Evolutionary conservation across 805 yeast genomes (phyloP).

Genomic region (Wickerhamomyces bovis): DNA sequence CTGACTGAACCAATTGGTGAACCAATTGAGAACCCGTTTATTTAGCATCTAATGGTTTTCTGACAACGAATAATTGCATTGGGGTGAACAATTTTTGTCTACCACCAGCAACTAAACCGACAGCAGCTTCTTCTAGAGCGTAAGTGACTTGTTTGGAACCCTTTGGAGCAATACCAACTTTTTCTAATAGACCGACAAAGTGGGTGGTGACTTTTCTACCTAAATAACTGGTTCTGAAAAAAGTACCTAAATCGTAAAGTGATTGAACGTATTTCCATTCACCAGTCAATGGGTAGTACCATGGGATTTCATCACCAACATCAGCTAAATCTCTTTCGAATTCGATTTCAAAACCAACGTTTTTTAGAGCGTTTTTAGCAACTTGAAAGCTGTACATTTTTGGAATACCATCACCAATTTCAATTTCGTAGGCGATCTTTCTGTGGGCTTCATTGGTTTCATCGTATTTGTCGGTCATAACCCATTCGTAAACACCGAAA

Average conservation of each 20-base stretch:
- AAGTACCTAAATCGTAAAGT: slow-evolving; percentile 70
- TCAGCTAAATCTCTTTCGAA: slow-evolving; percentile 80
- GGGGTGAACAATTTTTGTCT: slow-evolving; percentile 87
- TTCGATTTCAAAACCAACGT: slow-evolving; percentile 81
- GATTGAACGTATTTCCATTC: slow-evolving; percentile 85
- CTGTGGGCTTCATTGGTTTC: slow-evolving; percentile 84
- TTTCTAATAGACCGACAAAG: slow-evolving; percentile 77
- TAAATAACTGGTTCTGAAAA: slow-evolving; percentile 77
- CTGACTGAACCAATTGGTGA: too few relatives aligned
- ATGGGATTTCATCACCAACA: slow-evolving; percentile 76
- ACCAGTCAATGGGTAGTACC: slow-evolving; percentile 97
- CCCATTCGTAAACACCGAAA: slow-evolving; percentile 99
- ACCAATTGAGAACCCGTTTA: too few relatives aligned
- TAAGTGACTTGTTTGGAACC: slow-evolving; percentile 86
- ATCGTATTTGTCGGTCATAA: slow-evolving; percentile 92
- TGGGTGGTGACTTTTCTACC: slow-evolving; percentile 86
- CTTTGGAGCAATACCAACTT: slow-evolving; percentile 82
- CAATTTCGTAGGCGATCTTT: slow-evolving; percentile 93
- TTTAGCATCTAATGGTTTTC: slow-evolving; percentile 55
- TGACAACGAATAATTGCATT: slow-evolving; percentile 89
- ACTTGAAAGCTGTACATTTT: slow-evolving; percentile 85
- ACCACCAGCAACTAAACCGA: slow-evolving; percentile 92
- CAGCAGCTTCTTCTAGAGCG: slow-evolving; percentile 96
- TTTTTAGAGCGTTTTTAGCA: slow-evolving; percentile 79
- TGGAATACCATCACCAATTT: slow-evolving; percentile 98